Evolutionary conservation across 1,284 basidiomycete species (phyloP), one percentile per base, ranked within the genome.

Genomic region (Sutorius eximius): DNA sequence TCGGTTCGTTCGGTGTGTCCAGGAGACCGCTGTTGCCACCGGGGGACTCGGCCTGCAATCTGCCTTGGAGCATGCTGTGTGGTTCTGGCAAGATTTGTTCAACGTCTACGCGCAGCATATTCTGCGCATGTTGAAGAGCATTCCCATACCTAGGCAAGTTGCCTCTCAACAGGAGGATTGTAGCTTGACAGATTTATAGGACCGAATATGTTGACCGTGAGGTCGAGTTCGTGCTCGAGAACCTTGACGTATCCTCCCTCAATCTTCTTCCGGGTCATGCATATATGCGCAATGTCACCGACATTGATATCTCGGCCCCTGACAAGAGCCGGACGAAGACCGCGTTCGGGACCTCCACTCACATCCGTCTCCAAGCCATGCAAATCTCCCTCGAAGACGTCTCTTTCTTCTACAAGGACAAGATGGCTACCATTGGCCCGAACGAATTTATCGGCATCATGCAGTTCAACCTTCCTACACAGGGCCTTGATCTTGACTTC

Each of bases 11-110:
- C 58, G 64, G 6, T 81, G 83, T 45, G 43, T 85, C 16, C 77
- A 81, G 60, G 61, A 69, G n/a, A 62, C 80, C 16, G 59, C 77
- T 8, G 72, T 75, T 22, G 71, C 73, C 0, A 71, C 75, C 0
- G 58, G 55, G 1, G 43, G 51, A 40, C 55, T 68, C 0, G 78
- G 78, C 13, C 51, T 83, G 45, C 76, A 83, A 60, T 73, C 76
- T 11, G 75, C 77, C 3, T 64, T 83, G 60, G 82, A 85, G 45
- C 77, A 82, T 44, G 78, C 79, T 4, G 78, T 82, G 1, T 88
- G 86, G 86, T 79, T 89, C 71, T 87, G 84, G 83, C 79, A 85
- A 65, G 87, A 89, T 51, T 50, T 87, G 7, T 82, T 87, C 74
- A 83, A 81, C 55, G 82, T 86, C 5, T 86, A 87, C 53, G 60